Conservation (phyloP, 352 stramenopile genomes). For the Thraustochytrium sp. region DNA sequence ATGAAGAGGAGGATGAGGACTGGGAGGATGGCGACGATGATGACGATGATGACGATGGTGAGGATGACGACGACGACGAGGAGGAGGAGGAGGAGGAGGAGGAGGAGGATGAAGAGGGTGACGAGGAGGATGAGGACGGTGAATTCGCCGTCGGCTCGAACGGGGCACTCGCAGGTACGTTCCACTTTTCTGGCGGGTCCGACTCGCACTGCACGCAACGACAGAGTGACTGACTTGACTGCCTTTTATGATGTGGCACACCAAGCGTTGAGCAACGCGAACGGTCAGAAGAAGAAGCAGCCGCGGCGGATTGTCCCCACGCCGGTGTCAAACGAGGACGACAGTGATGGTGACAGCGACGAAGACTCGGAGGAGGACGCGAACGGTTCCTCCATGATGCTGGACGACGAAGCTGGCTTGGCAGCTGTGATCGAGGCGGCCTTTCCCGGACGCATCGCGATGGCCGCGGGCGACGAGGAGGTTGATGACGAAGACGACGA, state of each 20-base stretch:
- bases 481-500: background rate
- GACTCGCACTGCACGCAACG: background rate
- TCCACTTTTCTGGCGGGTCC: too few species aligned
- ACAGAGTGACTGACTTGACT: background rate
- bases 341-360: background rate
- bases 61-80: background rate
- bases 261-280: background rate
- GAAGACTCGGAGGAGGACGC: background rate
- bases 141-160: background rate
- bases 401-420: too few species aligned
- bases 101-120: background rate
- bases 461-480: too few species aligned
- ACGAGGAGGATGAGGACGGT: background rate
- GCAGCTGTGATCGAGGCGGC: too few species aligned
- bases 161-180: too few species aligned
- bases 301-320: too few species aligned
- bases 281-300: background rate
- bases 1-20: background rate
- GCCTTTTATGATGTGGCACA: background rate
- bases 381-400: too few species aligned
- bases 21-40: background rate
- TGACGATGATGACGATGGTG: background rate
- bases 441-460: too few species aligned
- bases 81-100: conserved; percentile 19
- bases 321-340: too few species aligned